Evolutionary conservation across 2,329 filamentous ascomycete genomes (phyloP), one percentile per base, ranked within the genome.

Genomic region (Decorospora gaudefroyi): DNA sequence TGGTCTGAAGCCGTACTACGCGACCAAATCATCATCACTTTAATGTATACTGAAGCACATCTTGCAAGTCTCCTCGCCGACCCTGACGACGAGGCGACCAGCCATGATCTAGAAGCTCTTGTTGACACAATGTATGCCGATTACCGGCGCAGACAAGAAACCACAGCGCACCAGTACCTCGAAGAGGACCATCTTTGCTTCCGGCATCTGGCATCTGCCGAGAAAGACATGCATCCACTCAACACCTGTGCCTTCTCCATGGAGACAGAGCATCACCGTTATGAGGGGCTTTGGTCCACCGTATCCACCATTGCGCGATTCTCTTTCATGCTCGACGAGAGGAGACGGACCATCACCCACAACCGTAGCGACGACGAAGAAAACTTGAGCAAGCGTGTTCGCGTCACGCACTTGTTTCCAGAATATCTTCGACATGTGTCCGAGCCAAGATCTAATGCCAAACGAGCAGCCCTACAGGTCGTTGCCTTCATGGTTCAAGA

Each of bases 91-190:
- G 53, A 62, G 5, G 42, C 51, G 15, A 47, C 57, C 55, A 69
- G 64, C 48, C 55, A 64, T 42, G 58, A 65, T 32, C 54, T 95
- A 4, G 81, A 86, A 51, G 79, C 80, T n/a, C 69, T 96, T 2
- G 65, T 84, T 22, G 85, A 90, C 30, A 76, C 79, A 3, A 71
- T 99, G n/a, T 86, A 85, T 74, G 73, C 74, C 6, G 92, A 96
- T 60, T 97, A 97, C 68, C 77, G 82, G 3, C 84, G 78, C 52
- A 80, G 90, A 48, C 77, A 83, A 23, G 83, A 87, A 33, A 82
- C 51, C 12, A 60, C 61, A 17, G 54, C 57, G 15, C 60, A 63
- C 28, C 65, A 68, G 23, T 68, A 60, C 44, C 76, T 97, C 8
- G 86, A 90, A 52, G 72, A 95, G n/a, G 83, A 88, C 48, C 88